Conservation (phyloP, 768 basidiomycete species). For the Auricularia auricula-judae region DNA sequence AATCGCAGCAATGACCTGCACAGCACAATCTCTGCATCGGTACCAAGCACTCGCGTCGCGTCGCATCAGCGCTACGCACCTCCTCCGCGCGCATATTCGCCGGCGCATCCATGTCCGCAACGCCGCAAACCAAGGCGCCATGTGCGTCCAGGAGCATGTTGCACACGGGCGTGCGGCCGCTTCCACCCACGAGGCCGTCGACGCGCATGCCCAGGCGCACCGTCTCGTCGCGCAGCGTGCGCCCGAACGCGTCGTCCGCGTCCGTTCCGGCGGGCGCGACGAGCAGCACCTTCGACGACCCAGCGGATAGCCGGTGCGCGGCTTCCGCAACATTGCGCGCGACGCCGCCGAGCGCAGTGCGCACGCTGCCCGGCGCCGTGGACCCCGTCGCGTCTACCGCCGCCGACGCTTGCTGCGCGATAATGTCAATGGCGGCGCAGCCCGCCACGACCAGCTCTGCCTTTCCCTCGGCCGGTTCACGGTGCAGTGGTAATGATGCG, state of each 20-base stretch:
- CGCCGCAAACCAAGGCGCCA: constrained; percentile 70
- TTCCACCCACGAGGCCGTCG: constrained; percentile 55
- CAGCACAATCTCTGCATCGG: neutral
- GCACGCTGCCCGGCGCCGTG: constrained; percentile 70
- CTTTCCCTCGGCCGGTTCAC: neutral
- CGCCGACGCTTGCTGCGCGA: constrained; percentile 35
- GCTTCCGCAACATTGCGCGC: constrained; percentile 94
- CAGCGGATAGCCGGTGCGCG: constrained; percentile 49
- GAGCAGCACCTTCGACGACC: constrained; percentile 36
- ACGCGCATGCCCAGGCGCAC: constrained; percentile 59
- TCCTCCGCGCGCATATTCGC: constrained; percentile 36
- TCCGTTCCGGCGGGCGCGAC: constrained; percentile 73
- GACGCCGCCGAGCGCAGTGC: constrained; percentile 75
- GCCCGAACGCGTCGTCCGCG: constrained; percentile 70
- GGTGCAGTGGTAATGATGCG: neutral
- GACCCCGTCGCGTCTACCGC: constrained; percentile 35
- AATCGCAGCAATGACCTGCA: constrained; percentile 44
- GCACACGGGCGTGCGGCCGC: constrained; percentile 65
- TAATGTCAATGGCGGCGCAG: constrained; percentile 83
- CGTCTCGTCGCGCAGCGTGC: constrained; percentile 48
- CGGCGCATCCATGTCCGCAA: constrained; percentile 82
- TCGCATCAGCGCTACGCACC: constrained; percentile 22
- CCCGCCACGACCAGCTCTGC: constrained; percentile 58
- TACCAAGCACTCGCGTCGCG: neutral
- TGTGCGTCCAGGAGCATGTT: constrained; percentile 67